Evolutionary conservation across 2,329 filamentous ascomycete genomes (phyloP).

Genomic region (Nemania diffusa): DNA sequence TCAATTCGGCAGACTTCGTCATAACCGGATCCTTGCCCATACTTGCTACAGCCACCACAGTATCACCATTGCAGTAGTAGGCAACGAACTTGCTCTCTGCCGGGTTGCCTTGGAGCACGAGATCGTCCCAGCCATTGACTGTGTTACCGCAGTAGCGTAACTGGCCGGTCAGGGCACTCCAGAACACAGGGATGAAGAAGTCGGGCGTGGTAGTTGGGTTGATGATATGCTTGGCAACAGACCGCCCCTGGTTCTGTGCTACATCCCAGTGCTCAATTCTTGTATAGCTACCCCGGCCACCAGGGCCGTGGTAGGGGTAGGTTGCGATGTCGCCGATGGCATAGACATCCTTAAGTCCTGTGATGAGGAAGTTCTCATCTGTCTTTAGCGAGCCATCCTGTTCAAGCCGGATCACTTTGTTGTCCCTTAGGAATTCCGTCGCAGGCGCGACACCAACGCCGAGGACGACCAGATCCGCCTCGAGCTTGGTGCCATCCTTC

Average conservation of each 20-base stretch:
- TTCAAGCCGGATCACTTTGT: conserved; percentile 75
- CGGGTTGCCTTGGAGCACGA: conserved; percentile 81
- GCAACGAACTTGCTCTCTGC: conserved; percentile 85
- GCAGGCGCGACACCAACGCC: conserved; percentile 89
- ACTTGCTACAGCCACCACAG: conserved; percentile 86
- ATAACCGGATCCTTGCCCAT: conserved; percentile 93
- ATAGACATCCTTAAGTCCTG: conserved; percentile 83
- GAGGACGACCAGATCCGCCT: conserved; percentile 89
- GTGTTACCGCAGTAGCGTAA: conserved; percentile 95
- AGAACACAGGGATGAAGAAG: conserved; percentile 92
- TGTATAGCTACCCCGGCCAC: conserved; percentile 75
- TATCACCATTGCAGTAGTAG: conserved; percentile 88
- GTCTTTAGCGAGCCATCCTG: conserved; percentile 87
- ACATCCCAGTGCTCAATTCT: conserved; percentile 99
- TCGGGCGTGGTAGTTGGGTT: conserved; percentile 70
- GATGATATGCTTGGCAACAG: conserved; percentile 80
- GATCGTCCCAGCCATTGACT: conserved; percentile 81
- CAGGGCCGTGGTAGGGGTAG: conserved; percentile 92
- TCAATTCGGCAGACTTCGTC: conserved; percentile 83
- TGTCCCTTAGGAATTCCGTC: conserved; percentile 82
- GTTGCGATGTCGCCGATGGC: conserved; percentile 96
- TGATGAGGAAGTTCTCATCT: conserved; percentile 81
- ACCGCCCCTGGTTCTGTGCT: conserved; percentile 89
- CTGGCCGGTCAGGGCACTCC: conserved; percentile 91
- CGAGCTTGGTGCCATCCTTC: conserved; percentile 85